A percentile compares a stretch with the other conserved stretches of the same genome.
phyloP scores from a whole-genome alignment of 83 land plant genomes.

The Isoetes engelmannii region DNA sequence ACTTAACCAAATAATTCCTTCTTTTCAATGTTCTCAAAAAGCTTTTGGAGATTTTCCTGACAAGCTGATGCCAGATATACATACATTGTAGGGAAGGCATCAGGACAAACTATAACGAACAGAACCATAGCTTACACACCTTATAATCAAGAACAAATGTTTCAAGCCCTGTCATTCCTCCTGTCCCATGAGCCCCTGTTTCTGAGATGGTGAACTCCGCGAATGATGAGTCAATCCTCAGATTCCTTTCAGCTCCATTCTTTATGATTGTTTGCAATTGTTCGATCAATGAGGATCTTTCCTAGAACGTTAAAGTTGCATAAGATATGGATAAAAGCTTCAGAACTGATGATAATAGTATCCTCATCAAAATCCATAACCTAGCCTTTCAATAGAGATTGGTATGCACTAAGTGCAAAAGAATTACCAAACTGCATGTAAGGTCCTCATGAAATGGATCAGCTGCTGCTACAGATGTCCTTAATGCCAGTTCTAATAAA shows the following conservation, averaged over 20 bases:
- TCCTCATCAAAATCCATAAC: background rate
- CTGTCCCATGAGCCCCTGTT: constrained; percentile 28
- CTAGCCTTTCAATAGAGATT: background rate
- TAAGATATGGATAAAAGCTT: background rate
- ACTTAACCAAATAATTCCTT: too few species aligned
- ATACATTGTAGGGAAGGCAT: background rate
- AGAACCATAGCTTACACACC: constrained; percentile 34
- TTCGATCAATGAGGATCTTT: constrained; percentile 20
- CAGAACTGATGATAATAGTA: background rate
- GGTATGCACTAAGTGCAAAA: constrained; percentile 2
- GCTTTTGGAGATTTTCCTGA: too few species aligned
- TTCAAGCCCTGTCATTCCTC: constrained; percentile 78
- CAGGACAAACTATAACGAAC: background rate
- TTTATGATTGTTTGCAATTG: constrained; percentile 39
- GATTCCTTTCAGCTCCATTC: constrained; percentile 19
- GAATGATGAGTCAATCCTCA: background rate
- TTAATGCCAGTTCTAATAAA: constrained; percentile 85
- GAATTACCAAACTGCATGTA: constrained; percentile 76
- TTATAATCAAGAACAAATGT: constrained; percentile 91
- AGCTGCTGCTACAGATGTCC: constrained; percentile 87
- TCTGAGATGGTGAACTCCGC: constrained; percentile 17
- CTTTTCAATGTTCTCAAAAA: too few species aligned
- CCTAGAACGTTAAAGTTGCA: background rate
- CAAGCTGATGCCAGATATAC: too few species aligned
- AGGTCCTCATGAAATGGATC: constrained; percentile 94